Conservation (phyloP, 345 rosid species). For the Trapa incisa region DNA sequence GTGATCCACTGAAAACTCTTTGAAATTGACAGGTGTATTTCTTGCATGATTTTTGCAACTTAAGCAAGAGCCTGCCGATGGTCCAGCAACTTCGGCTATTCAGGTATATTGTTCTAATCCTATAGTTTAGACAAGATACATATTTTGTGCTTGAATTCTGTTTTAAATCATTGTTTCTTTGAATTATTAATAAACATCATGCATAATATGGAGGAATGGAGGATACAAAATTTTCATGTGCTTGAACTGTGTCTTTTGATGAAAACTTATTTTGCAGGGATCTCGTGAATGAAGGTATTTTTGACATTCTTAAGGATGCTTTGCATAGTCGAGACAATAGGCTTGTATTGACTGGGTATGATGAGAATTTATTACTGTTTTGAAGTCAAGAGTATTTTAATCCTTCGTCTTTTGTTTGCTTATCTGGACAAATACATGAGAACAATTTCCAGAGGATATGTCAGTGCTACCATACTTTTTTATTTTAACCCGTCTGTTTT, state of each 20-base stretch:
- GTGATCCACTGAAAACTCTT: background rate
- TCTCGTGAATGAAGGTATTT: slow-evolving; percentile 60
- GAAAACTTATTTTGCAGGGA: slow-evolving; percentile 37
- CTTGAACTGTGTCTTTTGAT: slow-evolving; percentile 1
- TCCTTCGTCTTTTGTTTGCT: background rate
- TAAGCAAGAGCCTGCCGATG: slow-evolving; percentile 80
- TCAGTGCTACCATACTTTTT: too few species aligned
- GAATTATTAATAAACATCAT: too few species aligned
- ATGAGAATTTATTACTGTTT: background rate
- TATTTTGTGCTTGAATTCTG: too few species aligned
- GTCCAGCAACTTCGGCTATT: slow-evolving; percentile 78
- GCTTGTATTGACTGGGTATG: slow-evolving; percentile 79
- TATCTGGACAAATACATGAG: background rate
- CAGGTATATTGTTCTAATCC: slow-evolving; percentile 32
- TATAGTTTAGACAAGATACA: slow-evolving; percentile 1
- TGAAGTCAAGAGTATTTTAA: background rate
- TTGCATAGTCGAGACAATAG: slow-evolving; percentile 66
- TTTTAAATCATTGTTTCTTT: too few species aligned
- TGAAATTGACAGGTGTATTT: slow-evolving; percentile 41
- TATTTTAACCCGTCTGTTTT: too few species aligned
- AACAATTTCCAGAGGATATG: background rate
- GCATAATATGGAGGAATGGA: too few species aligned
- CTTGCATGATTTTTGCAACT: slow-evolving; percentile 77
- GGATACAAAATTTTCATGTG: background rate
- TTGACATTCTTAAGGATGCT: slow-evolving; percentile 58